These are phyloP conservation scores for Breviolum minutum DNA, from an alignment of 73 alveolate genomes.

Conservation along the genomic window DNA sequence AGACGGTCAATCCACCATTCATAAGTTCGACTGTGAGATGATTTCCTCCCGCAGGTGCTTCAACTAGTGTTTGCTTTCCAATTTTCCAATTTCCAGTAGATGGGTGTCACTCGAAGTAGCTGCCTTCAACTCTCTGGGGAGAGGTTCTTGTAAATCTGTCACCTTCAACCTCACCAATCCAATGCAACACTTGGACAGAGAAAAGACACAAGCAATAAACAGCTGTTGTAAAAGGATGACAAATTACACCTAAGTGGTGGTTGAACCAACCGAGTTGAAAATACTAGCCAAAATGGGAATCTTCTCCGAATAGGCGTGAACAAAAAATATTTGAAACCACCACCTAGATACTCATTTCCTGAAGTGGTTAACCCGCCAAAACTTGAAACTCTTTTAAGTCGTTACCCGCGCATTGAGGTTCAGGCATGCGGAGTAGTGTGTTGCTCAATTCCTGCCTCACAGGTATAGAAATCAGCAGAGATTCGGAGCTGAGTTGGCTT, in stretches of 20 bases:
- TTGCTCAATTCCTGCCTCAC: slow-evolving; percentile 85
- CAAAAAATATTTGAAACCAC: too few species aligned
- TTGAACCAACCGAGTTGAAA: neutral
- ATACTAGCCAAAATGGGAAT: neutral
- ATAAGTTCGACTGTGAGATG: too few species aligned
- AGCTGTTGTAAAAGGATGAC: neutral
- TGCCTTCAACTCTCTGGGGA: slow-evolving; percentile 20
- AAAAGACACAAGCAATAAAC: too few species aligned
- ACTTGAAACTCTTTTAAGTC: neutral
- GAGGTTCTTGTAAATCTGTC: neutral
- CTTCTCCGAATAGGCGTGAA: too few species aligned
- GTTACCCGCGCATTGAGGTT: neutral
- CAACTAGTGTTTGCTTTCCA: too few species aligned
- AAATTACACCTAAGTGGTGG: neutral
- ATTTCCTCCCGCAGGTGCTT: too few species aligned
- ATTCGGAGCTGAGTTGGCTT: neutral
- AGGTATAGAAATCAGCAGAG: neutral
- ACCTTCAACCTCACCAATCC: neutral
- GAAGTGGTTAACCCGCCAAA: too few species aligned
- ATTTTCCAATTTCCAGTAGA: too few species aligned
- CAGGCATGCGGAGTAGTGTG: slow-evolving; percentile 44
- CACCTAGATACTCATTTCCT: too few species aligned
- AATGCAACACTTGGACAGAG: neutral
- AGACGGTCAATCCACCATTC: too few species aligned
- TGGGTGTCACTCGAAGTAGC: neutral